Percentiles rank a stretch among this genome's conserved stretches.
These are phyloP conservation scores for Teratosphaeria nubilosa DNA, from an alignment of 2,329 filamentous ascomycete genomes.

Conservation along the genomic window DNA sequence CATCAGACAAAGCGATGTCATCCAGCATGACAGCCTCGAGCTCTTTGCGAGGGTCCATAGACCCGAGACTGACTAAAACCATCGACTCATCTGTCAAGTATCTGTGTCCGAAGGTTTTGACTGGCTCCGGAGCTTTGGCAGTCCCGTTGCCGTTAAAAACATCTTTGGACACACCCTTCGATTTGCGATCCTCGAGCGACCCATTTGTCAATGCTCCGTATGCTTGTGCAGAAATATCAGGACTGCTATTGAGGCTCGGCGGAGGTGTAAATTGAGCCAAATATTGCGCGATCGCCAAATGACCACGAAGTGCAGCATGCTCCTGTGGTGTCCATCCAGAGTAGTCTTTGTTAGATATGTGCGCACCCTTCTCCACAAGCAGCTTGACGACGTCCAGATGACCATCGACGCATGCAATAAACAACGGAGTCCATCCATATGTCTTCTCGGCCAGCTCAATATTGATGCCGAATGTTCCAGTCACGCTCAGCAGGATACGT, in stretches of 20 bases:
- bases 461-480: constrained; percentile 59
- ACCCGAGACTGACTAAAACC: constrained; percentile 83
- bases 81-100: constrained; percentile 85
- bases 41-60: constrained; percentile 78
- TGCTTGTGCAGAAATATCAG: constrained; percentile 11
- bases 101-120: constrained; percentile 92
- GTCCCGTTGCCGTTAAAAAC: constrained; percentile 8
- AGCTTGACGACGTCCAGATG: constrained; percentile 65
- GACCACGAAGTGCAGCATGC: constrained; percentile 81
- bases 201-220: constrained; percentile 13
- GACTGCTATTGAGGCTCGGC: constrained; percentile 21
- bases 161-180: constrained; percentile 26
- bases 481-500: constrained; percentile 61
- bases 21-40: constrained; percentile 76
- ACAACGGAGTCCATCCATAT: constrained; percentile 91
- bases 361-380: constrained; percentile 67
- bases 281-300: constrained; percentile 66
- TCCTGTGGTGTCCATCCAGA: constrained; percentile 93
- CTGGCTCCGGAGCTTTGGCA: constrained; percentile 53
- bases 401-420: constrained; percentile 85
- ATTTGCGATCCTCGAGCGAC: constrained; percentile 44
- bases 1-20: constrained; percentile 74
- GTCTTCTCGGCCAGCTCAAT: constrained; percentile 70
- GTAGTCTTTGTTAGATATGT: constrained; percentile 64
- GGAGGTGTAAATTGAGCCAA: constrained; percentile 49